Evolutionary conservation across 2,329 filamentous ascomycete species (phyloP), one percentile per base, ranked within the genome.

Genomic region (Epichloe festucae): DNA sequence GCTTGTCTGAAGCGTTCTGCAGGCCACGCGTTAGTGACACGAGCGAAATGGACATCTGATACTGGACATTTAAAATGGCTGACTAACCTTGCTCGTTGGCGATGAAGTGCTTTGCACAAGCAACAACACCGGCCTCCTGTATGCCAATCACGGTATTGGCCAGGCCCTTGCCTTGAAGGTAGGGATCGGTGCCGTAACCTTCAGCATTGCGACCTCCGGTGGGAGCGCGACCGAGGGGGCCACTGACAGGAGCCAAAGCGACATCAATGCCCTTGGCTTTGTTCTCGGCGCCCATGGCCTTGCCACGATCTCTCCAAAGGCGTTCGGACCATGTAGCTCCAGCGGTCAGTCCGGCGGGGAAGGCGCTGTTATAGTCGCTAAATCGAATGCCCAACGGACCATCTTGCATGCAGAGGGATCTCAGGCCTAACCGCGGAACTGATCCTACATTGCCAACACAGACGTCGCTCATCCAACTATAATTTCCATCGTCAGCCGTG

Each of bases 401-500:
- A 63, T 95, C 90, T 61, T 95, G 89, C 73, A 93, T 71, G 65
- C 90, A 96, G n/a, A 95, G 71, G 27, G 81, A 75, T 58, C 77
- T 81, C 59, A 89, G 77, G 11, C 82, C 83, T 5, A 89, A 70
- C 39, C 84, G 77, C 15, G 85, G 85, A 42, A 89, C 75, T 6
- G 84, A 72, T 41, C 87, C 87, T 15, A 72, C 73, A 59, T 93
- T 84, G 54, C 89, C 89, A 12, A 95, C 88, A 59, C 88, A 93
- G 56, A 77, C 74, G 55, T 87, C 86, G 48, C 78, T 71, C 66
- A 63, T 60, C 67, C 64, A 70, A n/a, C 70, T 70, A 35, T 17
- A 43, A 3, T 0, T 14, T 4, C 1, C 19, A 11, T 2, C 3
- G 46, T 56, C 38, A 57, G 19, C 15, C 12, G 7, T 23, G n/a